Evolutionary conservation across 1,284 basidiomycete genomes (phyloP), one percentile per base, ranked within the genome.

Genomic region (Puccinia coronata): DNA sequence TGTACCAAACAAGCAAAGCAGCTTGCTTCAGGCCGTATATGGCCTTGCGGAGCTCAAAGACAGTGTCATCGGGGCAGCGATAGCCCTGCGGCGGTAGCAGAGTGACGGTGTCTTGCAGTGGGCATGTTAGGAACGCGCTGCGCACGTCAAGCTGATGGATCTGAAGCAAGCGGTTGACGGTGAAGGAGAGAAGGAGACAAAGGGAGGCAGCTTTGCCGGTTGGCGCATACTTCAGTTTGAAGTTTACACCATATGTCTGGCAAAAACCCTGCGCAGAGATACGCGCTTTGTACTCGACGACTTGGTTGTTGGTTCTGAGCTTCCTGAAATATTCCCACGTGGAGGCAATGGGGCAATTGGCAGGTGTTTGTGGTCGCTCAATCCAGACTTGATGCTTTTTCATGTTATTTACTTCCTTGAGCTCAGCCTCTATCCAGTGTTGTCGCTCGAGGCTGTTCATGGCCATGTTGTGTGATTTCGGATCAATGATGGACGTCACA

Each of bases 61-160:
- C 28, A 28, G 34, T 63, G 59, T 31, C 28, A 6, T 16, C 6
- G 4, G 31, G 31, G 34, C 36, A n/a, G 39, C 6, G 5, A 23
- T 28, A 65, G 18, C 61, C 61, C 12, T 20, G 61, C 16, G 61
- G 61, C 14, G 61, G 61, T 16, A 67, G 23, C 3, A 67, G 31
- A 2, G 23, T 41, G n/a, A 67, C 65, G 18, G n/a, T n/a, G 23
- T 72, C 70, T 2, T 20, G 4, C 12, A 72, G 43, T 11, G 70
- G 41, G 28, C n/a, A 49, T 25, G 43, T 72, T 43, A 72, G 70
- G 25, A 72, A 72, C 4, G 70, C 70, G 31, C 70, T 72, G 20
- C 31, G 3, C 20, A 72, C 41, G 28, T 72, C 70, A 12, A 72
- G 43, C n/a, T 72, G 70, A 36, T 72, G 70, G 41, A 72, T 47